A percentile compares a stretch with the other conserved stretches of the same genome.
Evolutionary conservation across 2,329 filamentous ascomycete species (phyloP).

Genomic region (Fusarium sp.): DNA sequence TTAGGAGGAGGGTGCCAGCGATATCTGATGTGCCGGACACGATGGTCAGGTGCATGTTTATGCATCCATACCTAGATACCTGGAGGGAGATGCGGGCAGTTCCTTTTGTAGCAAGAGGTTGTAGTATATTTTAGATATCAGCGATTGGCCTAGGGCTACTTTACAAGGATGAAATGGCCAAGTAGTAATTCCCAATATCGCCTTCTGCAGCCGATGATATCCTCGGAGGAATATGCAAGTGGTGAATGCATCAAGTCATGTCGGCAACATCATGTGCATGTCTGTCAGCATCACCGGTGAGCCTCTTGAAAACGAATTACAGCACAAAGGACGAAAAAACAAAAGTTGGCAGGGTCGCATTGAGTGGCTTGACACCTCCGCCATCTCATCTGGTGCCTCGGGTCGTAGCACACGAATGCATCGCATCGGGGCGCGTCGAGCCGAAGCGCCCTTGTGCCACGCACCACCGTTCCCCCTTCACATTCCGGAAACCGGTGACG

Average conservation of each 20-base stretch:
- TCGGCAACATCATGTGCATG: constrained; percentile 20
- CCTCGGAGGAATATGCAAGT: constrained; percentile 7
- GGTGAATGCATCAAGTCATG: neutral
- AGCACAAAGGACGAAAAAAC: neutral
- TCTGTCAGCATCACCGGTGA: constrained; percentile 22
- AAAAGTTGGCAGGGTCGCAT: constrained; percentile 22
- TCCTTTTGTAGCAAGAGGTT: neutral
- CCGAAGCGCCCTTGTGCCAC: constrained; percentile 25
- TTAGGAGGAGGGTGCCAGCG: neutral
- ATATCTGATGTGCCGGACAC: neutral
- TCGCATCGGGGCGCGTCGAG: neutral
- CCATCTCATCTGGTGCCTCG: constrained; percentile 12
- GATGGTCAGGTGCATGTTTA: neutral
- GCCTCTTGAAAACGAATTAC: constrained; percentile 10
- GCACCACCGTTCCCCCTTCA: constrained; percentile 17
- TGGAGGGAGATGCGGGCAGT: neutral
- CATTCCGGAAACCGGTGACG: constrained; percentile 25
- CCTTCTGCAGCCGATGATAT: constrained; percentile 20
- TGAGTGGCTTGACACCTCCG: constrained; percentile 17
- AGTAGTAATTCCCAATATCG: neutral
- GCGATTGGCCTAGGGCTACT: neutral
- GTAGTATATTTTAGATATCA: neutral
- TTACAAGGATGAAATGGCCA: neutral
- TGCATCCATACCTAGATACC: neutral
- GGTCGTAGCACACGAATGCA: neutral